Conservation (phyloP, 108 stramenopile genomes). For the Nannochloropsis granulata region DNA sequence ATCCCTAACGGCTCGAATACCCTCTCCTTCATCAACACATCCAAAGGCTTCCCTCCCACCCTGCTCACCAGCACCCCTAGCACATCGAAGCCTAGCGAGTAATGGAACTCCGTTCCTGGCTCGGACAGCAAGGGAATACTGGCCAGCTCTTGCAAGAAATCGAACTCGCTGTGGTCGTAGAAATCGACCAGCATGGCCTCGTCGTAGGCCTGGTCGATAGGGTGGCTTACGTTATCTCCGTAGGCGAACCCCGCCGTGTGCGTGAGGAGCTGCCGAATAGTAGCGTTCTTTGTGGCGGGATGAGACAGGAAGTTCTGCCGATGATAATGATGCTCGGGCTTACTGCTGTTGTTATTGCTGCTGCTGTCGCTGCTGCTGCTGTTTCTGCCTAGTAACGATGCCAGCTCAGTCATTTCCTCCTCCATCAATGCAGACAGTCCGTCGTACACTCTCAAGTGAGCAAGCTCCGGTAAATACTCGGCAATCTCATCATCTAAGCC, state of each 20-base stretch:
- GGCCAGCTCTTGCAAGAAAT: neutral
- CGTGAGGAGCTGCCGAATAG: neutral
- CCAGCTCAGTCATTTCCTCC: neutral
- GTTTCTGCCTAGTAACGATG: neutral
- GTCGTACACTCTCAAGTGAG: neutral
- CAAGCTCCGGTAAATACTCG: neutral
- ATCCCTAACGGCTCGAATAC: neutral
- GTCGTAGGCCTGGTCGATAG: neutral
- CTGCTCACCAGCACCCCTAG: neutral
- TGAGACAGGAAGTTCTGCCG: neutral
- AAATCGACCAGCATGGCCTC: neutral
- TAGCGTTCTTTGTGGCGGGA: neutral
- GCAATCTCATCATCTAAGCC: neutral
- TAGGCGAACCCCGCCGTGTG: neutral
- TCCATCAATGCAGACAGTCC: neutral
- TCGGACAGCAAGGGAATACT: neutral
- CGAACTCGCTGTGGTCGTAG: neutral
- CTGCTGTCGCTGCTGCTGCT: neutral
- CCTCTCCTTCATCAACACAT: neutral
- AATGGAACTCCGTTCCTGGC: neutral
- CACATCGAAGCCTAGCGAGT: neutral
- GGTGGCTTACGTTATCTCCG: neutral
- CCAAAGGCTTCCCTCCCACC: neutral
- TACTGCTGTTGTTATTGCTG: neutral
- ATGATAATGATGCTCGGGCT: neutral